Evolutionary conservation across 768 basidiomycete genomes (phyloP).

Genomic region (Xerocomus brunneocitrinus): DNA sequence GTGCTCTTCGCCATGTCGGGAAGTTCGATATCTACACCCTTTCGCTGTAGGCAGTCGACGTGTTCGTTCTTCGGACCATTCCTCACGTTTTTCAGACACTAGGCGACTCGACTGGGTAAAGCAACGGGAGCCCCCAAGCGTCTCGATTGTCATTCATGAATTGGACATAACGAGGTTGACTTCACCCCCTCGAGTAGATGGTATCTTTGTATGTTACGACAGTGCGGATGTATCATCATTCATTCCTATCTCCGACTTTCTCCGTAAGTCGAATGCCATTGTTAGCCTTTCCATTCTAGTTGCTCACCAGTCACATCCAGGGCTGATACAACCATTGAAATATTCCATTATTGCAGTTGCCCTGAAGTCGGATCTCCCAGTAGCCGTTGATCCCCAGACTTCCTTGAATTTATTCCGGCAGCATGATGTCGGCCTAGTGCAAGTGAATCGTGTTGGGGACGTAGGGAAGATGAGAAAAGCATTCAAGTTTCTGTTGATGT

Average conservation of each 20-base stretch:
- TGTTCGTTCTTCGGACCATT: not conserved
- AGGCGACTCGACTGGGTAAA: constrained; percentile 31
- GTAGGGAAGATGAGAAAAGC: constrained; percentile 68
- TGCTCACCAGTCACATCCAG: constrained; percentile 35
- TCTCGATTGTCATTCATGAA: constrained; percentile 51
- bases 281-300: constrained; percentile 4
- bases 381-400: constrained; percentile 51
- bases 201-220: constrained; percentile 85
- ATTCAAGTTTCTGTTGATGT: constrained; percentile 71
- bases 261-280: constrained; percentile 50
- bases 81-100: constrained; percentile 32
- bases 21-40: constrained; percentile 33
- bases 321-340: constrained; percentile 50
- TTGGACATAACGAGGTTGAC: constrained; percentile 54
- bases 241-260: constrained; percentile 56
- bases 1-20: constrained; percentile 30
- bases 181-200: constrained; percentile 60
- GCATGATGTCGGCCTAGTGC: constrained; percentile 76
- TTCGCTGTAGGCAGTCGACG: constrained; percentile 34
- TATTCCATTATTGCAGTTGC: constrained; percentile 73
- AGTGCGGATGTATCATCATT: constrained; percentile 60
- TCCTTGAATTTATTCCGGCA: constrained; percentile 47
- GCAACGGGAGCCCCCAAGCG: constrained; percentile 39
- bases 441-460: constrained; percentile 56
- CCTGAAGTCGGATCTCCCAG: constrained; percentile 76